A percentile compares a stretch with the other conserved stretches of the same genome.
Evolutionary conservation across 768 basidiomycete species (phyloP).

Genomic region (Suillus occidentalis): DNA sequence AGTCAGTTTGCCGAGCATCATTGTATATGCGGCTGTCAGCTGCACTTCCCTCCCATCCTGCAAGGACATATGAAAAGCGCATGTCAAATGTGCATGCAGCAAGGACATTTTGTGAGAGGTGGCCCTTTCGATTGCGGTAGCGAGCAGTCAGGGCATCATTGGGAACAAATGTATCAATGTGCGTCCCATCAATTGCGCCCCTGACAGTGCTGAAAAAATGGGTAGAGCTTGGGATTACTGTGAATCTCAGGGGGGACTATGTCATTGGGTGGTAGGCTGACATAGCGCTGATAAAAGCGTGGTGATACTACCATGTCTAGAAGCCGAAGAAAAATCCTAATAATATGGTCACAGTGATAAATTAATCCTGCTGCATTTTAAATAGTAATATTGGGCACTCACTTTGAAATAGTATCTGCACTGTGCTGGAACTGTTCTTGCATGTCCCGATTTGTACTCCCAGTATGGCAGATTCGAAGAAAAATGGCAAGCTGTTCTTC

Average conservation of each 20-base stretch:
- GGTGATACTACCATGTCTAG: conserved; percentile 16
- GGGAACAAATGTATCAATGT: conserved; percentile 24
- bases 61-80: conserved; percentile 23
- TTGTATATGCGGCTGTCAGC: conserved; percentile 21
- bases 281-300: conserved; percentile 24
- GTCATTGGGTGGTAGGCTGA: conserved; percentile 16
- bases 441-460: not conserved
- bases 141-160: conserved; percentile 12
- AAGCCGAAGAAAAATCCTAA: conserved; percentile 19
- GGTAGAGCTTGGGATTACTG: conserved; percentile 23
- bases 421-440: not conserved
- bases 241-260: conserved; percentile 18
- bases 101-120: conserved; percentile 25
- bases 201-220: conserved; percentile 25
- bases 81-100: conserved; percentile 23
- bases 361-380: too few species aligned
- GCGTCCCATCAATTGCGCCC: conserved; percentile 31
- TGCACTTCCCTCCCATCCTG: conserved; percentile 32
- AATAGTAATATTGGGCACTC: too few species aligned
- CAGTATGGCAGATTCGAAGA: not conserved
- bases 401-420: conserved; percentile 5
- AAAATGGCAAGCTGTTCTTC: not conserved
- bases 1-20: conserved; percentile 12
- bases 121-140: conserved; percentile 30
- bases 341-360: too few species aligned